Percentiles rank a stretch among this genome's conserved stretches.
phyloP scores from a whole-genome alignment of 2,329 filamentous ascomycete genomes.

The Ceratocystis eucalypticola region DNA sequence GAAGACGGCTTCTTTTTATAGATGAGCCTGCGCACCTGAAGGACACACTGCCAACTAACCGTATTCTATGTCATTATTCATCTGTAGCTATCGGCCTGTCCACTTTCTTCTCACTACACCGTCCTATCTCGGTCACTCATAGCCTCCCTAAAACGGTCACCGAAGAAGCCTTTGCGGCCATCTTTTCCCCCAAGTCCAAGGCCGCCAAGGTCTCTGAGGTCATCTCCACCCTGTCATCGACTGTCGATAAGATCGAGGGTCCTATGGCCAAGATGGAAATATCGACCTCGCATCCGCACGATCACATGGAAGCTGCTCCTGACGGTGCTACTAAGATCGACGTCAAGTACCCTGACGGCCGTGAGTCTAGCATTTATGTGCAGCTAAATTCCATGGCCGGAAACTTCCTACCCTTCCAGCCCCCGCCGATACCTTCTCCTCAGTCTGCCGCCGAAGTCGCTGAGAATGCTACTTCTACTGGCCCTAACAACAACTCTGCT shows the following conservation, averaged over 20 bases:
- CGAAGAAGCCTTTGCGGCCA: constrained; percentile 65
- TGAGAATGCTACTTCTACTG: constrained; percentile 23
- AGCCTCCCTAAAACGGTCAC: constrained; percentile 61
- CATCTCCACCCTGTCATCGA: constrained; percentile 50
- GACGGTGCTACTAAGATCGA: constrained; percentile 39
- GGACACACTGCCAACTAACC: constrained; percentile 16
- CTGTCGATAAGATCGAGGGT: constrained; percentile 46
- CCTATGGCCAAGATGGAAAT: constrained; percentile 43
- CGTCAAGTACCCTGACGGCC: constrained; percentile 43
- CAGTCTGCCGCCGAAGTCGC: constrained; percentile 28
- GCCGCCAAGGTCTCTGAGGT: constrained; percentile 44
- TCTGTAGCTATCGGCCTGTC: constrained; percentile 67
- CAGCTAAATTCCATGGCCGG: constrained; percentile 56
- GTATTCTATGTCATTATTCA: constrained; percentile 13
- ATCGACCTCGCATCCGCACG: constrained; percentile 23
- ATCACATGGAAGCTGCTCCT: constrained; percentile 30
- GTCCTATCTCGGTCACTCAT: constrained; percentile 78
- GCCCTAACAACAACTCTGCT: constrained; percentile 28
- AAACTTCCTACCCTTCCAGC: constrained; percentile 65
- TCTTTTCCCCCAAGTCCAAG: constrained; percentile 53
- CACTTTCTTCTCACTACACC: constrained; percentile 89
- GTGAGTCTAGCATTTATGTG: constrained; percentile 46
- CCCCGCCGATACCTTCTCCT: constrained; percentile 66
- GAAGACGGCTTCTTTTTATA: neutral
- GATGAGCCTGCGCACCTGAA: neutral